Conservation (phyloP, 1,284 basidiomycete species). For the Papiliotrema laurentii region DNA sequence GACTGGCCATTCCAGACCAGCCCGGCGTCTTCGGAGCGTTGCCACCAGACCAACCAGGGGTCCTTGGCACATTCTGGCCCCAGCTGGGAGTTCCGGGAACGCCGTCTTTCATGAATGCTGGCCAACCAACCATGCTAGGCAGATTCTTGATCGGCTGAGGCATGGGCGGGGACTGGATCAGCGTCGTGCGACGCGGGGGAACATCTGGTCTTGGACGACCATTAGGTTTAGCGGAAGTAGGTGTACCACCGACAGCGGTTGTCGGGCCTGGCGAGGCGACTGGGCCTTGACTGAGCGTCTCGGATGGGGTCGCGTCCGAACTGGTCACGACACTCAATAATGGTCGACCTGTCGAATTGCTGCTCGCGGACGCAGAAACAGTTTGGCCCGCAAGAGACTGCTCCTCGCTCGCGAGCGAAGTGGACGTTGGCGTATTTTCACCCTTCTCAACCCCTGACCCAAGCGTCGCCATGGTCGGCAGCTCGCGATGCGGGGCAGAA, state of each 20-base stretch:
- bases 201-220: conserved; percentile 20
- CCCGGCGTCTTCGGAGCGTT: conserved; percentile 9
- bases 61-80: conserved; percentile 35
- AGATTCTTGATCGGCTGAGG: conserved; percentile 47
- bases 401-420: neutral
- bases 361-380: too few relatives aligned
- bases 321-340: neutral
- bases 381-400: neutral
- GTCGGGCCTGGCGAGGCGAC: conserved; percentile 1
- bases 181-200: conserved; percentile 22
- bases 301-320: neutral
- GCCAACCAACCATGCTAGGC: conserved; percentile 29
- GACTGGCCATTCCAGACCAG: conserved; percentile 8
- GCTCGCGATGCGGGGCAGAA: neutral
- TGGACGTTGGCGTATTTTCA: neutral
- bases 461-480: neutral
- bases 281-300: neutral
- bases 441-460: neutral
- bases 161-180: conserved; percentile 45
- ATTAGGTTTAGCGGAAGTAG: neutral
- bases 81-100: conserved; percentile 29
- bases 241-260: neutral
- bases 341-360: too few relatives aligned
- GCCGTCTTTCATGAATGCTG: conserved; percentile 16
- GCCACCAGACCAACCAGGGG: conserved; percentile 19